phyloP scores from a whole-genome alignment of 2,329 filamentous ascomycete species.

The Aspergillus glaucus region DNA sequence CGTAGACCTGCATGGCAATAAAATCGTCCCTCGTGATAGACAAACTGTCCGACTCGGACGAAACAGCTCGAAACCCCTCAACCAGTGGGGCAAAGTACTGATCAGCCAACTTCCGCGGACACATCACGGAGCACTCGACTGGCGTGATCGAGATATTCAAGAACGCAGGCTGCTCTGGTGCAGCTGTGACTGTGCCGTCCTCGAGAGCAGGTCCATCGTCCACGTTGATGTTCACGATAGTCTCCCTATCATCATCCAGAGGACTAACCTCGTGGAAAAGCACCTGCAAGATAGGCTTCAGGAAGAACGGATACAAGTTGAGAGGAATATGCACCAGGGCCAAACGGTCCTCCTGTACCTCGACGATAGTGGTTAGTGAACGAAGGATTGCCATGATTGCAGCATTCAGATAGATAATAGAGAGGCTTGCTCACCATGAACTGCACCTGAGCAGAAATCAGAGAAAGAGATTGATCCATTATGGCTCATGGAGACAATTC shows the following conservation, averaged over 20 bases:
- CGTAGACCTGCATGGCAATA: constrained; percentile 82
- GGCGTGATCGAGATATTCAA: constrained; percentile 91
- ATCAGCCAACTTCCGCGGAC: constrained; percentile 66
- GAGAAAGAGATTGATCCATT: constrained; percentile 25
- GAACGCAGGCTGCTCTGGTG: constrained; percentile 64
- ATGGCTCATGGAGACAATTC: background rate
- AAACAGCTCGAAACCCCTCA: constrained; percentile 44
- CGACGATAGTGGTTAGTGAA: constrained; percentile 12
- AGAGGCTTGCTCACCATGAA: constrained; percentile 20
- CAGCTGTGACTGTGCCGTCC: constrained; percentile 3
- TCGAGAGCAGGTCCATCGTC: constrained; percentile 18
- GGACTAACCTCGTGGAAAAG: constrained; percentile 57
- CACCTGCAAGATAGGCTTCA: constrained; percentile 81
- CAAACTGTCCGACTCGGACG: constrained; percentile 46
- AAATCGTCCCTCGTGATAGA: constrained; percentile 78
- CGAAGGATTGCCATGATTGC: constrained; percentile 1
- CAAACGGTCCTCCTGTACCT: constrained; percentile 69
- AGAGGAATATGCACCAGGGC: constrained; percentile 87
- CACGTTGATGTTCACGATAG: constrained; percentile 17
- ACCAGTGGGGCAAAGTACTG: constrained; percentile 71
- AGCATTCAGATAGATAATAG: background rate
- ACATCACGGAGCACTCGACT: constrained; percentile 87
- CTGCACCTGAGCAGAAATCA: constrained; percentile 27
- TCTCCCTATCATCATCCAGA: constrained; percentile 35
- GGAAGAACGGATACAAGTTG: constrained; percentile 65